Evolutionary conservation across 345 rosid species (phyloP), one percentile per base, ranked within the genome.

Genomic region (Camelina neglecta): DNA sequence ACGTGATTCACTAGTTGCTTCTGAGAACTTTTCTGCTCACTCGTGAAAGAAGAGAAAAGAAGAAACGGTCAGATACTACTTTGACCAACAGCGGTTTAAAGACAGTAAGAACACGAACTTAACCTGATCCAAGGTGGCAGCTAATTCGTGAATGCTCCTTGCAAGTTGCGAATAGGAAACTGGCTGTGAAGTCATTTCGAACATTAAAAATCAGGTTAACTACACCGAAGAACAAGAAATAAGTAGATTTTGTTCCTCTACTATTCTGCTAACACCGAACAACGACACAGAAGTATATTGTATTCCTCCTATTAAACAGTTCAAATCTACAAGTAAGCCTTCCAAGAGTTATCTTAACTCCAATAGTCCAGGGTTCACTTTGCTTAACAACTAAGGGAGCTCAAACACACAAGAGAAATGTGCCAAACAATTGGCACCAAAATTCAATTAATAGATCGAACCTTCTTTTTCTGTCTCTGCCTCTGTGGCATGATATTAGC

Each of bases 151-250:
- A 77, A 95, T 95, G 64, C 98, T 95, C 89, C 99, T 89, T 8
- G 99, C 98, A 35, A 92, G 96, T 88, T 95, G 99, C 5, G 97
- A 85, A 81, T 95, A 95, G 2, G 99, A 95, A 73, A 95, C 97
- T 11, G 98, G 96, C 99, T 95, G 93, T 47, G 65, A 78, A 73
- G 33, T 64, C 24, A 70, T 63, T 63, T 24, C 42, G 36, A 72
- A 39, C 66, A 66, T 42, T 20, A 20, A 41, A 41, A 65, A 41
- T 23, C 2, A 16, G 31, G 57, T 71, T 41, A 76, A 58, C 41
- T 20, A 65, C 54, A 49, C 35, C 12, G 6, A 48, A 55, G 8
- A 58, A 65, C 18, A 47, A 41, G 8, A 59, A 31, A 41, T 8
- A 53, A 42, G 54, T 39, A 56, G 62, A 47, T 26, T n/a, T 39